Evolutionary conservation across 2,329 filamentous ascomycete species (phyloP).

Genomic region (Fusarium xyrophilum): DNA sequence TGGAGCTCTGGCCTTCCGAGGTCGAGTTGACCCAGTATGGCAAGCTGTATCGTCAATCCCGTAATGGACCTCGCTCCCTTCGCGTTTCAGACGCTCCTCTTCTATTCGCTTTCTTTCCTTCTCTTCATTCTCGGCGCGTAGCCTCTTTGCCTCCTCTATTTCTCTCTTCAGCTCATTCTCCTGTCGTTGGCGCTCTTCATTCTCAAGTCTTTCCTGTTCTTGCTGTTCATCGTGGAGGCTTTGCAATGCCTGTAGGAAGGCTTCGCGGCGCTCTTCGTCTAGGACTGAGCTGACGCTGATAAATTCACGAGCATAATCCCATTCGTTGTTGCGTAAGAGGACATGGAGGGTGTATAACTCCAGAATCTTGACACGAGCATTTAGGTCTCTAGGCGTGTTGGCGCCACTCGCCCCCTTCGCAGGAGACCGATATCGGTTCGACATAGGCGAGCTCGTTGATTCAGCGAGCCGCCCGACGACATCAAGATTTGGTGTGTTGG

Average conservation of each 20-base stretch:
- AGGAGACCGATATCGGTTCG: slow-evolving; percentile 53
- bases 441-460: slow-evolving; percentile 41
- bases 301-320: slow-evolving; percentile 94
- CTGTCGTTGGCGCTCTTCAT: slow-evolving; percentile 62
- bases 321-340: slow-evolving; percentile 90
- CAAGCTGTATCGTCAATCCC: slow-evolving; percentile 66
- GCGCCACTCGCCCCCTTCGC: slow-evolving; percentile 67
- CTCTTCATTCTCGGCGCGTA: slow-evolving; percentile 66
- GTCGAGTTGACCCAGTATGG: slow-evolving; percentile 46
- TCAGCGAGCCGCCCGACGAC: slow-evolving; percentile 68
- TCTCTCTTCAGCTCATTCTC: slow-evolving; percentile 64
- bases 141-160: slow-evolving; percentile 62
- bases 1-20: slow-evolving; percentile 42
- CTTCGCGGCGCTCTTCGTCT: slow-evolving; percentile 89
- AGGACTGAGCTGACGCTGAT: slow-evolving; percentile 85
- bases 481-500: slow-evolving; percentile 75
- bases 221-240: slow-evolving; percentile 84
- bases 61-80: slow-evolving; percentile 70
- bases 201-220: slow-evolving; percentile 71
- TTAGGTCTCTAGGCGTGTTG: slow-evolving; percentile 83
- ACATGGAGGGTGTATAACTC: slow-evolving; percentile 96
- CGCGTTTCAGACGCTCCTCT: slow-evolving; percentile 59
- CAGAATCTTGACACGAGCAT: slow-evolving; percentile 86
- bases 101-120: slow-evolving; percentile 60
- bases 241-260: slow-evolving; percentile 85